phyloP scores from a whole-genome alignment of 768 basidiomycete genomes.

The Terana coerulea region DNA sequence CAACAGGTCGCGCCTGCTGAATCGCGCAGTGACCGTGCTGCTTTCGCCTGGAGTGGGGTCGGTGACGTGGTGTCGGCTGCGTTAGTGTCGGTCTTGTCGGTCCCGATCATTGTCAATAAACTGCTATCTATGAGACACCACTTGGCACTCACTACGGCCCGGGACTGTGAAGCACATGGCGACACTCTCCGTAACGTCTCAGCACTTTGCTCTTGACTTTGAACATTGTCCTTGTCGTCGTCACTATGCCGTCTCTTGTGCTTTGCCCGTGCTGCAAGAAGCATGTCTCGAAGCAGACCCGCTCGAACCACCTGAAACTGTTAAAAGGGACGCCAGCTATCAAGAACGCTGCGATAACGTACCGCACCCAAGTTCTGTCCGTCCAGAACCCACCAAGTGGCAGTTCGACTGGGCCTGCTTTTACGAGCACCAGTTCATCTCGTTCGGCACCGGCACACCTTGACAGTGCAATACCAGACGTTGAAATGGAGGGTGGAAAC shows the following conservation, averaged over 20 bases:
- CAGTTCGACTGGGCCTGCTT: neutral
- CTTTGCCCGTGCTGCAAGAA: neutral
- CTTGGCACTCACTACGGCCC: no score
- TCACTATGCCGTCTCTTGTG: neutral
- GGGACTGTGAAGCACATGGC: no score
- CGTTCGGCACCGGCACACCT: neutral
- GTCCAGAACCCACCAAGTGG: neutral
- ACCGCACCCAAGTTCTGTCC: neutral
- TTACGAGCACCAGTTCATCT: neutral
- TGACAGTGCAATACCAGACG: neutral
- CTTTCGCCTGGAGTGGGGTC: neutral
- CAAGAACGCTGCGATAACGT: neutral
- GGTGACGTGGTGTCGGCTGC: neutral
- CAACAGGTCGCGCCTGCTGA: neutral
- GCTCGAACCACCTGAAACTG: neutral
- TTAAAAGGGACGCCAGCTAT: neutral
- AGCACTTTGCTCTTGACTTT: neutral
- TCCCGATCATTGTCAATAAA: no score
- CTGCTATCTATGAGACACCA: no score
- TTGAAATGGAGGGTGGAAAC: neutral
- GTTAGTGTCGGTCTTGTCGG: no score
- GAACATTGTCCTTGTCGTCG: neutral
- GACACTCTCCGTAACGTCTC: neutral
- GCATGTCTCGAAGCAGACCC: neutral
- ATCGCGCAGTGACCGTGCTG: neutral